Conservation (phyloP, 768 basidiomycete genomes). For the Boletus eberwhitei region DNA sequence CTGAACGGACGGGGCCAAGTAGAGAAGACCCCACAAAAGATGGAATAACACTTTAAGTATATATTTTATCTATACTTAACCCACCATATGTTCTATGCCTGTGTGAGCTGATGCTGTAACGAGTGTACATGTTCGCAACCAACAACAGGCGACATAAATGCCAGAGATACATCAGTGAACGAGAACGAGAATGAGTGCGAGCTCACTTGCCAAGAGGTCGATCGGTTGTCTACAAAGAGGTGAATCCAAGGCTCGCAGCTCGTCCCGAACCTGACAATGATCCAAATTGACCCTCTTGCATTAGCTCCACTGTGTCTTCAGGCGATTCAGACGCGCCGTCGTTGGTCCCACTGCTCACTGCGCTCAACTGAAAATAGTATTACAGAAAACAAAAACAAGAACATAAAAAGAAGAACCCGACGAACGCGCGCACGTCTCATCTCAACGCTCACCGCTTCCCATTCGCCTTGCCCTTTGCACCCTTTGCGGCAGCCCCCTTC, state of each 20-base stretch:
- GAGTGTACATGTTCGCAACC: not conserved
- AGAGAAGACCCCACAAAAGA: not conserved
- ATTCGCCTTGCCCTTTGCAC: conserved; percentile 41
- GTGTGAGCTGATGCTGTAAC: not conserved
- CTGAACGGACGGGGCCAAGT: conserved; percentile 14
- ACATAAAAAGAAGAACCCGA: not conserved
- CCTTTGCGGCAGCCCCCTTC: conserved; percentile 21
- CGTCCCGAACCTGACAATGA: no score
- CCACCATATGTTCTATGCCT: not conserved
- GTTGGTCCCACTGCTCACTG: no score
- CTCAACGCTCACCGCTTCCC: conserved; percentile 33
- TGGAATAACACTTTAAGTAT: not conserved
- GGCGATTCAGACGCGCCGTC: no score
- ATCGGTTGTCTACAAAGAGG: no score
- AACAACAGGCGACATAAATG: not conserved
- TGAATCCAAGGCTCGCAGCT: no score
- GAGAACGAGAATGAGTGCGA: not conserved
- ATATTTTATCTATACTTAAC: not conserved
- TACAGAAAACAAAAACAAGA: not conserved
- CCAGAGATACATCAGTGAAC: not conserved
- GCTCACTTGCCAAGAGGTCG: no score
- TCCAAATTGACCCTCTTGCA: no score
- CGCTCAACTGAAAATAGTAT: not conserved
- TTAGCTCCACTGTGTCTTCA: no score
- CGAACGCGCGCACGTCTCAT: not conserved